Percentiles rank a stretch among this genome's conserved stretches.
phyloP scores from a whole-genome alignment of 345 rosid species.

The Mangifera indica region DNA sequence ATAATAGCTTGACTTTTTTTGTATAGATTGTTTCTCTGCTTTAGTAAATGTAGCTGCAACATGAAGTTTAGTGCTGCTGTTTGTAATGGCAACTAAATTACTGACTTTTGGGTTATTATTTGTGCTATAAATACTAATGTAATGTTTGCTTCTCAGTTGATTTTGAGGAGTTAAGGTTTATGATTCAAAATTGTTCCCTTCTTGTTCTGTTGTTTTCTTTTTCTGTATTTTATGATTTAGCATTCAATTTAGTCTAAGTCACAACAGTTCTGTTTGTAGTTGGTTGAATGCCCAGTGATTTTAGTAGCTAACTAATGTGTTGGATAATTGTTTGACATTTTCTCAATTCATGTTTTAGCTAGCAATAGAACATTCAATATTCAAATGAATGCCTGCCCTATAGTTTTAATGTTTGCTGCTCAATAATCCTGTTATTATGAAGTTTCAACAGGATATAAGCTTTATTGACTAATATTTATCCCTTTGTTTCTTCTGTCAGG shows the following conservation, averaged over 20 bases:
- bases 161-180: not conserved
- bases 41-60: not conserved
- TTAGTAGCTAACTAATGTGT: not conserved
- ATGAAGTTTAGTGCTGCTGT: not conserved
- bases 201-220: not conserved
- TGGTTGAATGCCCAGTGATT: not conserved
- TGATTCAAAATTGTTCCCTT: not conserved
- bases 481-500: slow-evolving; percentile 42
- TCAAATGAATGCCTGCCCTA: not conserved
- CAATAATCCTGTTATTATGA: not conserved
- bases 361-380: not conserved
- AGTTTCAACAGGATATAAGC: not conserved
- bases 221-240: not conserved
- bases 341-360: not conserved
- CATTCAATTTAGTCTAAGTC: slow-evolving; percentile 1
- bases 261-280: not conserved
- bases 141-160: not conserved
- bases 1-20: not conserved
- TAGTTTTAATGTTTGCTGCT: not conserved
- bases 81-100: not conserved
- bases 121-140: not conserved
- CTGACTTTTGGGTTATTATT: not conserved
- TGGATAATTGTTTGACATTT: slow-evolving; percentile 6
- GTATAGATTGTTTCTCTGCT: not conserved
- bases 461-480: slow-evolving; percentile 6